phyloP scores from a whole-genome alignment of 164 flowering plant species.

The Pachysandra terminalis region DNA sequence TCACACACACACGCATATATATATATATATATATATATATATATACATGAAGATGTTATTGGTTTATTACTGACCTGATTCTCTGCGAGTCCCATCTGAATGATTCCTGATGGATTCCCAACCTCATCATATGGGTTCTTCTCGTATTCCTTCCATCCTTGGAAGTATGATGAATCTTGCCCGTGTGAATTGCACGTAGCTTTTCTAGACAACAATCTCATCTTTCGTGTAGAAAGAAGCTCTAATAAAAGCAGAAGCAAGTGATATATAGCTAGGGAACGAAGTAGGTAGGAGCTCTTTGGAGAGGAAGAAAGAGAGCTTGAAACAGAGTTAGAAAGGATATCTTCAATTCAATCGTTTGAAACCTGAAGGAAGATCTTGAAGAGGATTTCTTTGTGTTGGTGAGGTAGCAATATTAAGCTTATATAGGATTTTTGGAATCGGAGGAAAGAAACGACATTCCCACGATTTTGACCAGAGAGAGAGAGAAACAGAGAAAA shows the following conservation, averaged over 20 bases:
- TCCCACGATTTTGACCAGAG: not conserved
- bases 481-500: not conserved
- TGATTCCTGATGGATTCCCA: constrained; percentile 57
- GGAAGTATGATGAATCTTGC: constrained; percentile 72
- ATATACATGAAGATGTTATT: too few species aligned
- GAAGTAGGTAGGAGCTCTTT: too few species aligned
- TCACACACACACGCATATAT: too few species aligned
- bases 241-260: not conserved
- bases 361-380: not conserved
- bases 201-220: constrained; percentile 45
- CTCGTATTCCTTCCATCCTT: constrained; percentile 85
- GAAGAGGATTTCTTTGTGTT: not conserved
- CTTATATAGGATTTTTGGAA: constrained; percentile 8
- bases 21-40: too few species aligned
- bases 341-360: too few species aligned
- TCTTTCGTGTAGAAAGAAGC: not conserved
- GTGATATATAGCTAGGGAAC: too few species aligned
- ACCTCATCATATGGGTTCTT: constrained; percentile 58
- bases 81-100: constrained; percentile 90
- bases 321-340: constrained; percentile 6
- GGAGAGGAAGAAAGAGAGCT: not conserved
- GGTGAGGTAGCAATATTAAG: not conserved
- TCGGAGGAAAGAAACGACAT: too few species aligned
- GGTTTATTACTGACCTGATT: constrained; percentile 45
- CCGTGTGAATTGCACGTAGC: constrained; percentile 66